phyloP scores from a whole-genome alignment of 345 rosid genomes.

The Laguncularia racemosa region DNA sequence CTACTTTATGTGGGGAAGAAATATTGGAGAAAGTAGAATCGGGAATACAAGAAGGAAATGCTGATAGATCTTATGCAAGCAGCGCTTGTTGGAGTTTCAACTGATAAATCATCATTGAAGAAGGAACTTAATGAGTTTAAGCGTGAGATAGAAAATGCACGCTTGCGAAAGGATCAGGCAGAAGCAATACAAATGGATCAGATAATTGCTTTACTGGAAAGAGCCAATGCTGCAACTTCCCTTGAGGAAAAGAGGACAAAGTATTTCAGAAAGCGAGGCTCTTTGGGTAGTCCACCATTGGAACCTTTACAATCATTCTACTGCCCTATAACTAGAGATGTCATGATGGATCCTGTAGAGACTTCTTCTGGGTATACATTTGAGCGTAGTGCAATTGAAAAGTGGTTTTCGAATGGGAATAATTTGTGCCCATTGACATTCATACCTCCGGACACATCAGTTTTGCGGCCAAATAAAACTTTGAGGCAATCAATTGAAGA shows the following conservation, averaged over 20 bases:
- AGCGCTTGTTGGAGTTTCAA: constrained; percentile 50
- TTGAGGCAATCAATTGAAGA: constrained; percentile 64
- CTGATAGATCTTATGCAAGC: constrained; percentile 57
- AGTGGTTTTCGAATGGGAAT: constrained; percentile 59
- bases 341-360: constrained; percentile 70
- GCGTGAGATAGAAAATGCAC: constrained; percentile 51
- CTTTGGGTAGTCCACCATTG: constrained; percentile 49
- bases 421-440: constrained; percentile 51
- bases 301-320: constrained; percentile 65
- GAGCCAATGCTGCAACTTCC: constrained; percentile 56
- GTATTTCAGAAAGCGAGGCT: constrained; percentile 45
- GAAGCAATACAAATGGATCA: constrained; percentile 70
- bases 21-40: constrained; percentile 53
- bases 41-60: constrained; percentile 59
- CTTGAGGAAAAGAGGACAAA: constrained; percentile 43
- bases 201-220: constrained; percentile 57
- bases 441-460: constrained; percentile 34
- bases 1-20: constrained; percentile 54
- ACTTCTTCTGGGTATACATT: constrained; percentile 67
- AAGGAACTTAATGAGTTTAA: constrained; percentile 60
- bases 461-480: constrained; percentile 64
- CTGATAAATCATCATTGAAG: constrained; percentile 38
- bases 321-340: constrained; percentile 60
- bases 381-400: constrained; percentile 58
- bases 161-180: constrained; percentile 51